Percentiles rank a stretch among this genome's conserved stretches.
These are phyloP conservation scores for Baudoinia panamericana DNA, from an alignment of 495 filamentous ascomycete species.

Conservation along the genomic window DNA sequence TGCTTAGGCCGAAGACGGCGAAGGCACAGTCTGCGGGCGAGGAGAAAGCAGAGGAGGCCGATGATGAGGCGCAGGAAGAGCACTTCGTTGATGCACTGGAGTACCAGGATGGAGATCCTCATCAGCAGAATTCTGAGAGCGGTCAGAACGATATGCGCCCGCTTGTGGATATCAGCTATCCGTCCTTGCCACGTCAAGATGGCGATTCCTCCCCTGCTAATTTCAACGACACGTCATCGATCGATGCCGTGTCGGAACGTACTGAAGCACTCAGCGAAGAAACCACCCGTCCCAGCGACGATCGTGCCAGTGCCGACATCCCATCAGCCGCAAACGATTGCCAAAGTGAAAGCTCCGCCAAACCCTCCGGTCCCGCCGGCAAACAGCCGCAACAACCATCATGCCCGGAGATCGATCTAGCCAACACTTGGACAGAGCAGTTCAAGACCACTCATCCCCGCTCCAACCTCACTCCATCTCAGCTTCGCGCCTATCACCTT, in stretches of 20 bases:
- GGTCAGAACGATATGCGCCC: not conserved
- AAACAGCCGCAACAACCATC: not conserved
- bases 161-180: not conserved
- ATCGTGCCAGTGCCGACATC: too few species aligned
- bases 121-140: conserved; percentile 3
- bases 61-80: conserved; percentile 16
- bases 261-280: too few species aligned
- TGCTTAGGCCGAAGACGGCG: not conserved
- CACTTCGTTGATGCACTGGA: conserved; percentile 21
- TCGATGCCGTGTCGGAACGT: too few species aligned
- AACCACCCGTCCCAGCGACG: too few species aligned
- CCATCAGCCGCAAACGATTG: not conserved
- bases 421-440: conserved; percentile 16
- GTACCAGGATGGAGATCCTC: not conserved
- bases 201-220: not conserved
- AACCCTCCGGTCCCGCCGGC: not conserved
- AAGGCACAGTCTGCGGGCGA: not conserved
- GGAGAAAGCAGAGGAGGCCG: not conserved
- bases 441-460: conserved; percentile 14
- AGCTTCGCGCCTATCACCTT: conserved; percentile 48
- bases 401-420: conserved; percentile 5
- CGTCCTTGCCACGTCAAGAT: too few species aligned
- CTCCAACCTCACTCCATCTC: conserved; percentile 17
- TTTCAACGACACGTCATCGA: not conserved
- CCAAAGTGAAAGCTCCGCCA: not conserved